These are phyloP conservation scores for Ziziphus jujuba DNA, from an alignment of 306 rosid species.

Conservation along the genomic window DNA sequence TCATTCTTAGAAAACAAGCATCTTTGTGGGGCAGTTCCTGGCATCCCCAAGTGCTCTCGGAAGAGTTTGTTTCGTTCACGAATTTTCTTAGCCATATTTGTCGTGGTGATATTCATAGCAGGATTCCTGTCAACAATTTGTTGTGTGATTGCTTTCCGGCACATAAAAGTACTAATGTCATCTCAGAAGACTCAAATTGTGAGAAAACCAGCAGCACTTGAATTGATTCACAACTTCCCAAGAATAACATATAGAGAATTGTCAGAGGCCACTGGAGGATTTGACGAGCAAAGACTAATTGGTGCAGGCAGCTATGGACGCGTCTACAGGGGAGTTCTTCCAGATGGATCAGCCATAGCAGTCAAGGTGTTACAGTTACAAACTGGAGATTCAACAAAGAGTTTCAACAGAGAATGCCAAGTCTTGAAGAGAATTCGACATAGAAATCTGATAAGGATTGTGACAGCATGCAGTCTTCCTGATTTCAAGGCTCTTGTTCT, in stretches of 20 bases:
- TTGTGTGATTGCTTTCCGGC: slow-evolving; percentile 45
- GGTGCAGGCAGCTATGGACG: slow-evolving; percentile 66
- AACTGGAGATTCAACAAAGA: slow-evolving; percentile 61
- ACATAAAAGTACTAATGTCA: slow-evolving; percentile 32
- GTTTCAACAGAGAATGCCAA: slow-evolving; percentile 65
- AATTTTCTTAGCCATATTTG: slow-evolving; percentile 33
- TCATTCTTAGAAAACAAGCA: slow-evolving; percentile 50
- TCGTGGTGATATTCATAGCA: slow-evolving; percentile 42
- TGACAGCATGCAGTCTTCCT: slow-evolving; percentile 73
- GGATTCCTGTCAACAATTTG: slow-evolving; percentile 43
- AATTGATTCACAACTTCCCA: slow-evolving; percentile 50
- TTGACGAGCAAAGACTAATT: slow-evolving; percentile 51
- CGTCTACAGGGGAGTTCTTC: slow-evolving; percentile 60
- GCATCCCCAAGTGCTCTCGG: slow-evolving; percentile 34
- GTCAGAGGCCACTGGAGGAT: slow-evolving; percentile 63
- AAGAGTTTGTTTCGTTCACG: slow-evolving; percentile 33
- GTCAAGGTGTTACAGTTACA: slow-evolving; percentile 62
- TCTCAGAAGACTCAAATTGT: slow-evolving; percentile 20
- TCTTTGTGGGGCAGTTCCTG: slow-evolving; percentile 45
- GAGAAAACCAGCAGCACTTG: slow-evolving; percentile 38
- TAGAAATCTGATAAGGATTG: slow-evolving; percentile 64
- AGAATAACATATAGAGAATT: slow-evolving; percentile 62
- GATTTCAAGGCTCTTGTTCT: slow-evolving; percentile 78
- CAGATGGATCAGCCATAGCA: slow-evolving; percentile 52
- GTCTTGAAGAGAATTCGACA: slow-evolving; percentile 73